Evolutionary conservation across 2,329 filamentous ascomycete species (phyloP), one percentile per base, ranked within the genome.

Genomic region (Drechslerella coelobrocha): DNA sequence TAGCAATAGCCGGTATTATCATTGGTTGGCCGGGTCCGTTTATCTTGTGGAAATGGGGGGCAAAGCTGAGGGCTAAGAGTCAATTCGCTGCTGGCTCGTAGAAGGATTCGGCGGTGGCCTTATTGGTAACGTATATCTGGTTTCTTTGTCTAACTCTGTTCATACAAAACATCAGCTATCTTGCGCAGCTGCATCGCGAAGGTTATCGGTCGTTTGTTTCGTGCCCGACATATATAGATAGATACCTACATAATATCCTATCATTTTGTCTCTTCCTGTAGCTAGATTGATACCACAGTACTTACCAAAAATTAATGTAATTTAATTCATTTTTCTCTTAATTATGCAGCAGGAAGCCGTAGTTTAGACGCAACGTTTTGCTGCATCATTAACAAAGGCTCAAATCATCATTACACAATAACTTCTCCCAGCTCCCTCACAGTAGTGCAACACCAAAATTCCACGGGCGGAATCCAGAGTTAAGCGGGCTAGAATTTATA

Each of bases 1-100:
- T 83, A 6, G 81, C 78, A 0, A 83, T 86, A 59, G 77, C 86
- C 23, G 82, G 60, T 17, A 65, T 72, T 12, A 12, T 72, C 24
- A 51, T 72, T 7, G 68, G 68, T 0, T 63, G 59, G 53, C 68
- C 68, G 1, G 68, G 60, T 10, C 68, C 68, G 17, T 60, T 72
- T 27, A 60, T 72, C 26, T 47, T 72, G 41, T 72, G 68, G 68
- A 65, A 65, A 31, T 72, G 61, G 59, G 68, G 68, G 4, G 48
- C 56, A 29, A 62, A 51, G 7, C 57, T 72, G 12, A 72, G 68
- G 51, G 60, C 17, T 10, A 65, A 59, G 59, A 72, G 68, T 61
- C 59, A 63, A 31, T 72, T 72, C 21, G 68, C 68, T 9, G 60
- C 68, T 1, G 60, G 68, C n/a, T n/a, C 26, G 12, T 45, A 57